Base-by-base conservation (phyloP, 2,329 filamentous ascomycete genomes). In the Hypoxylon sp. region DNA sequence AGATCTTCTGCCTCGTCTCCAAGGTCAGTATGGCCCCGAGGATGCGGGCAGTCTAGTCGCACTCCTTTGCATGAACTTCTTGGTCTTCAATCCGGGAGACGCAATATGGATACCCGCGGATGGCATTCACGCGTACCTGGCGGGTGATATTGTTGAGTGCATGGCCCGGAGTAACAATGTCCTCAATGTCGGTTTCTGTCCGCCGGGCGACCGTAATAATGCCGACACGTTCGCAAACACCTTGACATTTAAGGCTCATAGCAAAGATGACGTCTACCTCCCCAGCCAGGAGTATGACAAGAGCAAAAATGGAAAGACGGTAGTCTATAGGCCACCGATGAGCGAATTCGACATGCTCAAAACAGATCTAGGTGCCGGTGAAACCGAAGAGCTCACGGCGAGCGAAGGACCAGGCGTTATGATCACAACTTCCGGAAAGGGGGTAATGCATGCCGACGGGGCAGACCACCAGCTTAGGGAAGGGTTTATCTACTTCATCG, bases 121-220 rank as follows among this genome's bases (percentile, higher is more conserved):
- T 70, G 90, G 90, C 3, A 91, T 93, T 59, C 90, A 93, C 74
- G 91, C 91, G 0, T 93, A 93, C 74, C 81, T 93, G 0, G 85
- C 85, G 3, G 91, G 91, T 2, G 88, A 93, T 75, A 92, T 93
- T 56, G 88, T 93, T 72, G 91, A 93, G 78, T 93, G 91, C 79
- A 93, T 93, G 91, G 91, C 91, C 1, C 85, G 90, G 6, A 89
- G 85, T 19, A 90, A 93, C 80, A 93, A 93, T 63, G 91, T 94
- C 1, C 82, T 94, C 53, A 92, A 92, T 77, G 88, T 87, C 0
- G 91, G 91, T 0, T 93, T 94, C 81, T 93, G 90, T 71, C 90
- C 91, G 0, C 82, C 83, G 1, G 86, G 87, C 0, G 88, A 92
- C 50, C 84, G 90, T 11, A 86, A 92, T 74, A 87, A 83, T 46